These are phyloP conservation scores for Fusarium pilosicola DNA, from an alignment of 2,329 filamentous ascomycete species.

Conservation along the genomic window DNA sequence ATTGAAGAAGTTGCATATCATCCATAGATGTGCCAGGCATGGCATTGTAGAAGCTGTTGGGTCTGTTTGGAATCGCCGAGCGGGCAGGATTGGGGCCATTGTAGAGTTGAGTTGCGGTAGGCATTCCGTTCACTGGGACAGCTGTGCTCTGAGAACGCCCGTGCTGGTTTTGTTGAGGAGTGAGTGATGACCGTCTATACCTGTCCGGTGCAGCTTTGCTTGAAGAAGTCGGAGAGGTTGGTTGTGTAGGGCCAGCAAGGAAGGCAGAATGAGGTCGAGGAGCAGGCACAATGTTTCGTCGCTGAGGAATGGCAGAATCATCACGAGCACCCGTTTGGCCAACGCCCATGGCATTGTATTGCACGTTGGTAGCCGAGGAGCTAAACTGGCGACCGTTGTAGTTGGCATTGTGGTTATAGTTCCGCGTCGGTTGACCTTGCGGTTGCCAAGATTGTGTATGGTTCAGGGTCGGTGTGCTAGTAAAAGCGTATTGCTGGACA, in stretches of 20 bases:
- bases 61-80: conserved; percentile 54
- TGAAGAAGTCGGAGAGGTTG: conserved; percentile 55
- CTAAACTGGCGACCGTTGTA: conserved; percentile 49
- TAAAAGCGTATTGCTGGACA: conserved; percentile 82
- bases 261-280: conserved; percentile 57
- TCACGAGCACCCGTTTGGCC: conserved; percentile 60
- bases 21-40: conserved; percentile 67
- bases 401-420: conserved; percentile 40
- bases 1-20: conserved; percentile 72
- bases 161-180: conserved; percentile 47
- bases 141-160: conserved; percentile 51
- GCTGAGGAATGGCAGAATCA: conserved; percentile 59
- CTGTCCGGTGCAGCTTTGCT: conserved; percentile 74
- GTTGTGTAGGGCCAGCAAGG: conserved; percentile 55
- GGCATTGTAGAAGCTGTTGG: conserved; percentile 63
- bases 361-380: conserved; percentile 54
- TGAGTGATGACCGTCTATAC: conserved; percentile 73
- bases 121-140: conserved; percentile 42
- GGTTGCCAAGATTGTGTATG: conserved; percentile 64
- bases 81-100: conserved; percentile 43
- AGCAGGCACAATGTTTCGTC: conserved; percentile 53
- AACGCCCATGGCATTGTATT: conserved; percentile 51
- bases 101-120: conserved; percentile 46
- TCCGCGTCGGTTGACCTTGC: conserved; percentile 34
- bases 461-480: conserved; percentile 72